Evolutionary conservation across 2,329 filamentous ascomycete species (phyloP), one percentile per base, ranked within the genome.

Genomic region (Fusarium coicis): DNA sequence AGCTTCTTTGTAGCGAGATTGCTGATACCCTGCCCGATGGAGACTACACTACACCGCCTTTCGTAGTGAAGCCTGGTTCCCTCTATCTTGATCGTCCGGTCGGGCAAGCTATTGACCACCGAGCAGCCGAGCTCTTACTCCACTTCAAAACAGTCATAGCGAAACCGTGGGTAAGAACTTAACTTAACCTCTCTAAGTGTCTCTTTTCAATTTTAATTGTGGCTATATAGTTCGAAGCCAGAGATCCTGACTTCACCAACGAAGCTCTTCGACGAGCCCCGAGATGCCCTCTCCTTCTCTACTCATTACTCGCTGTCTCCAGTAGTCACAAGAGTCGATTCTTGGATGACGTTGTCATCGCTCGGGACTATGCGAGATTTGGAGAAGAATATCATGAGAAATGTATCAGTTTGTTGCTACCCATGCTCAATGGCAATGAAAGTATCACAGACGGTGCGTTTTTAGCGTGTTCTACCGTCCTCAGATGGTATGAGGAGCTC

Each of bases 141-240:
- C 10, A 40, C 8, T 28, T 54, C 23, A 54, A 54, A 5, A 28
- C 19, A 10, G 19, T 39, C 10, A 39, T 53, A 12, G 50, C 18
- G 23, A 36, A 28, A 18, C 34, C 23, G 1, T 28, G 50, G 34
- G 14, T 39, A 26, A 53, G 50, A 12, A 18, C 21, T 4, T 2
- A 30, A 16, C 2, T 26, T 16, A 5, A 10, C 19, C 18, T 2
- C 23, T 10, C 10, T n/a, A 12, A 10, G 7, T 3, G 4, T 7
- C 23, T 16, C 6, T 39, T 28, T 12, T 54, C 3, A 39, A 9
- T 15, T n/a, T 37, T 28, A 40, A 28, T n/a, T 14, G 10, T 37
- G 34, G 18, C 7, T 21, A 21, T 28, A 4, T 37, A 53, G 50
- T 53, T 39, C 7, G 34, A 53, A 37, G 23, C 39, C 23, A 53